These are phyloP conservation scores for Irpex rosettiformis DNA, from an alignment of 1,284 basidiomycete species.

Conservation along the genomic window DNA sequence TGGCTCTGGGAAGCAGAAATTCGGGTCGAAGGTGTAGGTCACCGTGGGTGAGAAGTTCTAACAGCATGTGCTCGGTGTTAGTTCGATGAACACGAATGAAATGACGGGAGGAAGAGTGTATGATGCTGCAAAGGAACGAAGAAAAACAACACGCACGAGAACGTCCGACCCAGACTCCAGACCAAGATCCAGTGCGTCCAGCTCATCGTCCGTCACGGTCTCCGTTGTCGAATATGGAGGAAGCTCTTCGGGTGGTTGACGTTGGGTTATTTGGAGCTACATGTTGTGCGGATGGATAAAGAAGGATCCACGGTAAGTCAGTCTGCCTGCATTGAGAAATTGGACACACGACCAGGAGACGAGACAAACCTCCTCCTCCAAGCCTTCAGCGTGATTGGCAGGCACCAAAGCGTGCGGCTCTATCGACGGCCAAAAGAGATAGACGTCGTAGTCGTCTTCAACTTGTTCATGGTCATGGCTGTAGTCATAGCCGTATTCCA, in stretches of 20 bases:
- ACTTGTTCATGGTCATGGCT: not conserved
- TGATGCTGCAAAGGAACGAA: not conserved
- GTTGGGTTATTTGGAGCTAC: not conserved
- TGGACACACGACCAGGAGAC: not conserved
- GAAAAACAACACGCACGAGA: not conserved
- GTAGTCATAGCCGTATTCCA: constrained; percentile 5
- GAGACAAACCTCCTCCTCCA: not conserved
- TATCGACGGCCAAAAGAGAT: constrained; percentile 12
- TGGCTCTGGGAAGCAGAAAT: constrained; percentile 9
- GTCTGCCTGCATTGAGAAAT: not conserved
- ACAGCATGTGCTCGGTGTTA: not conserved
- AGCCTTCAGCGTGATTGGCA: not conserved
- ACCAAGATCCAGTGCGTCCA: not conserved
- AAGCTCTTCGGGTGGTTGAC: not conserved
- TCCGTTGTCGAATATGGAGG: not conserved
- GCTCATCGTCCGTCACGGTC: not conserved
- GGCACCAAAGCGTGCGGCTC: constrained; percentile 5
- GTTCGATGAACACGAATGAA: not conserved
- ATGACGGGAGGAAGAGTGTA: not conserved
- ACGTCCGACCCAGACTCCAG: not conserved
- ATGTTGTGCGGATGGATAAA: not conserved
- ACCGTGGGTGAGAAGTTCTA: constrained; percentile 7
- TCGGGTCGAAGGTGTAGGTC: constrained; percentile 8
- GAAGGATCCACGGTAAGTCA: not conserved
- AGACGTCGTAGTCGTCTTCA: constrained; percentile 11